Base-by-base conservation (phyloP, 2,329 filamentous ascomycete genomes). In the Trichoderma harzianum region DNA sequence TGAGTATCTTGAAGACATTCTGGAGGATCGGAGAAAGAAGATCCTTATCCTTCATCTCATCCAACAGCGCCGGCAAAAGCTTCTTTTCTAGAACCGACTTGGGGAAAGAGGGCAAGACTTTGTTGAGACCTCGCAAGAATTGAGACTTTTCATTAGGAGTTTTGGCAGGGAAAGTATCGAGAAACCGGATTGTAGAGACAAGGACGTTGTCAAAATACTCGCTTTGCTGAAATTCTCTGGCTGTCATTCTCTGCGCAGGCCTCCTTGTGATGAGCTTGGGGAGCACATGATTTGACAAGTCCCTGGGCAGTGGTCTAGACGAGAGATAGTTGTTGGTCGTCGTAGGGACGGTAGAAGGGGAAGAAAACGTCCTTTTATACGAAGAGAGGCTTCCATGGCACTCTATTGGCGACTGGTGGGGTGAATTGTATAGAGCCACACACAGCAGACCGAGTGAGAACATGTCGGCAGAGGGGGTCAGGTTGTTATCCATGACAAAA, bases 151-250 rank as follows among this genome's bases (percentile, higher is more conserved):
- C 96, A 74, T 90, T 93, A 0, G 93, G 88, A 1, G 94, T 97
- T 83, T 99, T 99, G 39, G 93, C 93, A 0, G 96, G 95, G 72
- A 99, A 89, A 0, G 91, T 89, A 77, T 99, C 96, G 30, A 99
- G 85, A 78, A 99, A 99, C 14, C 96, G 93, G 74, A 99, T 97
- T 0, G 96, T 98, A 0, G 95, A 97, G 26, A 99, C 94, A 5
- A 99, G 86, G 60, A 98, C 93, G 78, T 98, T 99, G 82, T 99
- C 94, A 79, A 99, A 99, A 79, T 97, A 99, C 75, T 93, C 91
- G 78, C 94, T 97, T 80, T 98, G 90, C 79, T 99, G 96, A 76
- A 99, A 98, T 77, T 97, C 95, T 69, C 89, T 90, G 5, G 95
- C 94, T 30, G 91, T 94, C 84, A 98, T 88, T 58, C 96, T 89